Evolutionary conservation across 1,139 yeast genomes (phyloP).

Genomic region (Wickerhamiella infanticola): DNA sequence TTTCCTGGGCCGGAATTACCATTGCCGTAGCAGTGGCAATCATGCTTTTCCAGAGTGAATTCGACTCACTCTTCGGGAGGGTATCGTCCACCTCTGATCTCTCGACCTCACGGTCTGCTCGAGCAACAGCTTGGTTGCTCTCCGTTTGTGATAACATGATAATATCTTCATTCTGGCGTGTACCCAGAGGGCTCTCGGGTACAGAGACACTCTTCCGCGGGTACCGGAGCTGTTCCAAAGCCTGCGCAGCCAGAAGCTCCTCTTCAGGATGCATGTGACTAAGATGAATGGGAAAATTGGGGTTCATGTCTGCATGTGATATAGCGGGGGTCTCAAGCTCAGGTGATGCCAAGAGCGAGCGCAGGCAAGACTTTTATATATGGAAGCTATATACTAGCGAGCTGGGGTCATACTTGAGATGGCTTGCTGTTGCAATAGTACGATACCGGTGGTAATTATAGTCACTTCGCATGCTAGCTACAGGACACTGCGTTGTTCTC

Average conservation of each 20-base stretch:
- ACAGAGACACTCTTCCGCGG: not conserved
- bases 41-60: constrained; percentile 22
- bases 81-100: not conserved
- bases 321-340: too few species aligned
- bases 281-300: not conserved
- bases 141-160: not conserved
- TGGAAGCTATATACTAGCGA: too few species aligned
- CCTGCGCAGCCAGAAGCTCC: constrained; percentile 15
- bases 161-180: not conserved
- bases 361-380: too few species aligned
- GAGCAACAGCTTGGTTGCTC: not conserved
- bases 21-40: constrained; percentile 30
- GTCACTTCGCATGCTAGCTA: too few species aligned
- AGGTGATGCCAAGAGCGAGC: too few species aligned
- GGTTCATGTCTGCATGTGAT: not conserved
- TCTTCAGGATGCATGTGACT: constrained; percentile 8
- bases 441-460: too few species aligned
- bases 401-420: too few species aligned
- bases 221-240: constrained; percentile 13
- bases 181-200: not conserved
- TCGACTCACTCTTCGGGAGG: not conserved
- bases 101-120: not conserved
- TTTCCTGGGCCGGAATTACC: constrained; percentile 41
- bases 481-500: too few species aligned
- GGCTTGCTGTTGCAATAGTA: too few species aligned